Evolutionary conservation across 108 stramenopile genomes (phyloP).

Genomic region (Nitzschia inconspicua): DNA sequence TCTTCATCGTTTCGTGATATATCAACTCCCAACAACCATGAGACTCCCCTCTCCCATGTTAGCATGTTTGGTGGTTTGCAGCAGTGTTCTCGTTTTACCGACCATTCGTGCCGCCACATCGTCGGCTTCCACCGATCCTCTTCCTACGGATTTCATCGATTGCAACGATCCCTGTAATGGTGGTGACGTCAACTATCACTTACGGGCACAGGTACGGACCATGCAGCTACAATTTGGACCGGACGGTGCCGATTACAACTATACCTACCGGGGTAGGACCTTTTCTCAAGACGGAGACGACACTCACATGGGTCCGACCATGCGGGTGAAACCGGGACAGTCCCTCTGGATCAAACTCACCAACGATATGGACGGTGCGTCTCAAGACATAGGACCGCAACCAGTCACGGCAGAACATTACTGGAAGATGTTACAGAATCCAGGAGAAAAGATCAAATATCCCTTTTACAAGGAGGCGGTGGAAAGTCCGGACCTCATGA

Average conservation of each 20-base stretch:
- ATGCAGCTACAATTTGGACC: constrained; percentile 15
- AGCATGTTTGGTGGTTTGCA: too few relatives aligned
- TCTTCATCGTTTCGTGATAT: too few relatives aligned
- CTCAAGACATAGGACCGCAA: not conserved
- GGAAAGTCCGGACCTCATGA: constrained; percentile 18
- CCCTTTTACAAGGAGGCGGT: constrained; percentile 30
- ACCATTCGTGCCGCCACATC: too few relatives aligned
- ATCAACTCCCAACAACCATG: too few relatives aligned
- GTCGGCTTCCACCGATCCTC: not conserved
- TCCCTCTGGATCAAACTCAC: constrained; percentile 38
- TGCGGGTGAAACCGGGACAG: constrained; percentile 44
- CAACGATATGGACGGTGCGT: constrained; percentile 23
- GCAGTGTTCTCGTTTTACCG: too few relatives aligned
- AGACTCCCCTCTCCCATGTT: too few relatives aligned
- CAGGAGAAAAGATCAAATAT: constrained; percentile 45
- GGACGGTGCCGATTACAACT: too few relatives aligned
- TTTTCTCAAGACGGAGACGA: constrained; percentile 5
- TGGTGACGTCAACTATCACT: constrained; percentile 44
- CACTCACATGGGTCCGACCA: constrained; percentile 36
- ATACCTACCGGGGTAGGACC: constrained; percentile 34
- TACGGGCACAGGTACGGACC: constrained; percentile 18
- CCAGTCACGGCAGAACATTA: constrained; percentile 21
- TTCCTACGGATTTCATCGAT: constrained; percentile 20
- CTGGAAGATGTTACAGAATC: constrained; percentile 34
- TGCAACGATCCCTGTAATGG: constrained; percentile 38